A percentile compares a stretch with the other conserved stretches of the same genome.
phyloP scores from a whole-genome alignment of 176 grass and related monocot species.

The Zizania latifolia region DNA sequence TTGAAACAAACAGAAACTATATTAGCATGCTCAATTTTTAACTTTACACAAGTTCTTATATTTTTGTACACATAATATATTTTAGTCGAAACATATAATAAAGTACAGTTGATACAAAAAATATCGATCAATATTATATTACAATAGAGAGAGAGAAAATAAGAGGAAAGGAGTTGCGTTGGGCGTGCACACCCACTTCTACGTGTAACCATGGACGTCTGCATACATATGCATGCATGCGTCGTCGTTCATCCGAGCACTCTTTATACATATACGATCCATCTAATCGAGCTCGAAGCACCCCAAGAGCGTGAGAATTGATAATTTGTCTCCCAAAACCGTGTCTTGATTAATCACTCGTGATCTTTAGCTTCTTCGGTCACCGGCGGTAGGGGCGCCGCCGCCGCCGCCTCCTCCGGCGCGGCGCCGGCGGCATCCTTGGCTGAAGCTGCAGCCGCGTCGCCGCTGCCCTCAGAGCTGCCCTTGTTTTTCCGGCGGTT shows the following conservation, averaged over 20 bases:
- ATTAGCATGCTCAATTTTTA: too few relatives aligned
- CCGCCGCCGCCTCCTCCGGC: constrained; percentile 31
- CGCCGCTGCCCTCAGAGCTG: constrained; percentile 23
- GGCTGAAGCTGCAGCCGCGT: neutral
- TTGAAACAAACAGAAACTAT: too few relatives aligned
- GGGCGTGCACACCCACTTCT: constrained; percentile 38
- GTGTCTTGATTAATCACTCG: neutral
- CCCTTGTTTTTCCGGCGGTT: constrained; percentile 59
- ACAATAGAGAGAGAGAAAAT: constrained; percentile 15
- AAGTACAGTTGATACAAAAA: neutral
- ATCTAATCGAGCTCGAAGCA: constrained; percentile 19
- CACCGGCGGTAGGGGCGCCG: constrained; percentile 5
- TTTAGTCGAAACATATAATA: too few relatives aligned
- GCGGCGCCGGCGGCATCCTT: constrained; percentile 14
- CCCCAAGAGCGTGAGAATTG: constrained; percentile 3
- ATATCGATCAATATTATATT: constrained; percentile 19
- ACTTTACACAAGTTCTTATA: too few relatives aligned
- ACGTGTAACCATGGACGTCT: constrained; percentile 9
- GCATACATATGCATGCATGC: too few relatives aligned
- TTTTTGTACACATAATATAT: too few relatives aligned
- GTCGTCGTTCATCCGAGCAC: too few relatives aligned
- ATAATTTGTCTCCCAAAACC: neutral
- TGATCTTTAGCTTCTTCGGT: constrained; percentile 26
- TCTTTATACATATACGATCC: constrained; percentile 10
- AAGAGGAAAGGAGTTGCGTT: constrained; percentile 15